phyloP scores from a whole-genome alignment of 1,284 basidiomycete genomes.

The Sporisorium reilianum region DNA sequence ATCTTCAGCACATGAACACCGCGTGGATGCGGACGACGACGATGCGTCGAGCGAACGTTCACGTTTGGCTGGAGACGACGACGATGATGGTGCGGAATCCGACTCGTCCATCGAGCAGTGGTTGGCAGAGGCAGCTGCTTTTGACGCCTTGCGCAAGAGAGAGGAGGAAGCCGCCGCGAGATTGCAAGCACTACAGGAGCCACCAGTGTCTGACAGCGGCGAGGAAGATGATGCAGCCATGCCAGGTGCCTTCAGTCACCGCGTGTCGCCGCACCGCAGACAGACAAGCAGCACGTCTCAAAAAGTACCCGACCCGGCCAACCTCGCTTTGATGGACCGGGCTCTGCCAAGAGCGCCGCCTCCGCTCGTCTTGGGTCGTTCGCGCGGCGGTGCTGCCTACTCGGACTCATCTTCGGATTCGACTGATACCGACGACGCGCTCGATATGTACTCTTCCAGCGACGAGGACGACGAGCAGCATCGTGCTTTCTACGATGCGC shows the following conservation, averaged over 20 bases:
- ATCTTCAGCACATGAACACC: neutral
- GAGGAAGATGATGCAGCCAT: conserved; percentile 30
- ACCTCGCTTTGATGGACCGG: conserved; percentile 36
- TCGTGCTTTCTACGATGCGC: conserved; percentile 30
- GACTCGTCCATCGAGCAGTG: conserved; percentile 54
- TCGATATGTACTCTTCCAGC: conserved; percentile 42
- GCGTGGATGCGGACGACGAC: neutral
- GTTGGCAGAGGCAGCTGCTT: conserved; percentile 48
- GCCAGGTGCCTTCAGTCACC: conserved; percentile 28
- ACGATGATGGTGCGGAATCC: conserved; percentile 38
- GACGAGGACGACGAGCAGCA: conserved; percentile 45
- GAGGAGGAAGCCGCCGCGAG: conserved; percentile 46
- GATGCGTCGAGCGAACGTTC: conserved; percentile 7
- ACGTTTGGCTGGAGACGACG: conserved; percentile 20
- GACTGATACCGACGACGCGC: conserved; percentile 41
- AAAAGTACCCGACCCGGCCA: conserved; percentile 36
- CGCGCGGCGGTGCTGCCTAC: conserved; percentile 52
- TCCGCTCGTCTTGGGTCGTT: conserved; percentile 49
- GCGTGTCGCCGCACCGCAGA: neutral
- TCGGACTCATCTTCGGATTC: conserved; percentile 52
- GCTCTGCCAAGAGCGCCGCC: conserved; percentile 49
- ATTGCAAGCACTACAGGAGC: conserved; percentile 26
- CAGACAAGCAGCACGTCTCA: neutral
- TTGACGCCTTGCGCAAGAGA: conserved; percentile 45
- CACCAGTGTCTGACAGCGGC: conserved; percentile 25